Conservation (phyloP, 352 stramenopile species). For the Phytopythium helicoides region DNA sequence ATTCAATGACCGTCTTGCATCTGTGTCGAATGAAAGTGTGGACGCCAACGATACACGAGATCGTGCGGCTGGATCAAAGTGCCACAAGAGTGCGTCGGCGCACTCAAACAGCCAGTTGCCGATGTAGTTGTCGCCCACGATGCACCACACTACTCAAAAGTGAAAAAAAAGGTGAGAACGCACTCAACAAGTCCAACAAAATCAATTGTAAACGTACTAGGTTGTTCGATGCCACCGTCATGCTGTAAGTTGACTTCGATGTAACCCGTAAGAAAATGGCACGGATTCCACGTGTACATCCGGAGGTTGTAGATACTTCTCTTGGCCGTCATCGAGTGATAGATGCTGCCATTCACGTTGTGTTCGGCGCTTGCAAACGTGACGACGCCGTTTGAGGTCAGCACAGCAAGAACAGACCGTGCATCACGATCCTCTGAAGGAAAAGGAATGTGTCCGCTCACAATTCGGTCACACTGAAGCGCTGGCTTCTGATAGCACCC, state of each 20-base stretch:
- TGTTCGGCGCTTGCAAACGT: slow-evolving; percentile 38
- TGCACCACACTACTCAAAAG: slow-evolving; percentile 33
- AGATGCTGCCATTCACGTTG: slow-evolving; percentile 36
- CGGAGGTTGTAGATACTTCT: slow-evolving; percentile 36
- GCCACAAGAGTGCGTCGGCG: slow-evolving; percentile 38
- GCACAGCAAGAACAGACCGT: slow-evolving; percentile 17
- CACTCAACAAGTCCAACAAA: neutral
- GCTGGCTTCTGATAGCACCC: slow-evolving; percentile 13
- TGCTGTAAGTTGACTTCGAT: slow-evolving; percentile 45
- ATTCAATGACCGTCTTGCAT: neutral
- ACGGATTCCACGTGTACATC: slow-evolving; percentile 38
- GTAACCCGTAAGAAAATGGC: slow-evolving; percentile 41
- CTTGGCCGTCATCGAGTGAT: slow-evolving; percentile 36
- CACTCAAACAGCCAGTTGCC: slow-evolving; percentile 37
- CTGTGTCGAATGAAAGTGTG: neutral
- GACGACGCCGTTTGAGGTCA: slow-evolving; percentile 32
- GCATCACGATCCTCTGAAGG: slow-evolving; percentile 20
- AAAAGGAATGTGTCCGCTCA: slow-evolving; percentile 32
- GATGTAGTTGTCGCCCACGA: slow-evolving; percentile 40
- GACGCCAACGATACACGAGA: slow-evolving; percentile 3
- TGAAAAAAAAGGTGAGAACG: neutral
- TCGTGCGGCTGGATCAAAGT: slow-evolving; percentile 23
- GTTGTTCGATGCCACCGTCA: slow-evolving; percentile 37
- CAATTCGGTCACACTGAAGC: slow-evolving; percentile 26
- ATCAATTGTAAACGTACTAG: slow-evolving; percentile 24